Conservation (phyloP, 108 stramenopile species). For the Cyclostephanos invisitatus region DNA sequence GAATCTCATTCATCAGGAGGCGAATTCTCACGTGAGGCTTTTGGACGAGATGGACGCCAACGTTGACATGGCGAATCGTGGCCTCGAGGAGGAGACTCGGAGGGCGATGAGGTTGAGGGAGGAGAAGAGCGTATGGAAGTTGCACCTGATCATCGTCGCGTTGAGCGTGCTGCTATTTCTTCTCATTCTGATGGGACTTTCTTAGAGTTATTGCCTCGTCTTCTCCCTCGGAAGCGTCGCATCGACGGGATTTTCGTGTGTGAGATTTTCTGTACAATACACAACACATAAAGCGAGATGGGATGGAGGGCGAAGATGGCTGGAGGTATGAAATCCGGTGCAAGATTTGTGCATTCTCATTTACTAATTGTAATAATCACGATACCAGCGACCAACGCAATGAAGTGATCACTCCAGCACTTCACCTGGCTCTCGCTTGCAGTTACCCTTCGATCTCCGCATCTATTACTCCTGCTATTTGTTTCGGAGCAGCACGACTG, state of each 20-base stretch:
- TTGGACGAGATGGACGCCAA: constrained; percentile 89
- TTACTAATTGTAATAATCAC: neutral
- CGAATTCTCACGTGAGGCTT: constrained; percentile 79
- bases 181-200: constrained; percentile 78
- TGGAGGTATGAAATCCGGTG: neutral
- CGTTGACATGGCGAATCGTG: constrained; percentile 79
- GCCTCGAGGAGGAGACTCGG: constrained; percentile 81
- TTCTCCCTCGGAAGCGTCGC: too few species aligned
- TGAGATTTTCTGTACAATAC: neutral
- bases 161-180: constrained; percentile 74
- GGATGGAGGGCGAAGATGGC: neutral
- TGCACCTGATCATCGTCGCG: constrained; percentile 82
- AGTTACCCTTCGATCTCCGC: constrained; percentile 34
- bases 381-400: neutral
- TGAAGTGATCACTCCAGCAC: neutral
- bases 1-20: constrained; percentile 82
- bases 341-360: neutral
- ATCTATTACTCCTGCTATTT: constrained; percentile 32
- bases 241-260: too few species aligned
- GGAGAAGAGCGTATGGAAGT: constrained; percentile 80
- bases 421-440: neutral
- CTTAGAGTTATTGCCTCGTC: constrained; percentile 8
- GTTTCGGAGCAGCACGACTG: constrained; percentile 8
- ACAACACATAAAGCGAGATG: neutral
- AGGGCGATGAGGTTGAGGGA: constrained; percentile 77